These are phyloP conservation scores for Phytophthora pluvialis DNA, from an alignment of 352 stramenopile species.

Conservation along the genomic window DNA sequence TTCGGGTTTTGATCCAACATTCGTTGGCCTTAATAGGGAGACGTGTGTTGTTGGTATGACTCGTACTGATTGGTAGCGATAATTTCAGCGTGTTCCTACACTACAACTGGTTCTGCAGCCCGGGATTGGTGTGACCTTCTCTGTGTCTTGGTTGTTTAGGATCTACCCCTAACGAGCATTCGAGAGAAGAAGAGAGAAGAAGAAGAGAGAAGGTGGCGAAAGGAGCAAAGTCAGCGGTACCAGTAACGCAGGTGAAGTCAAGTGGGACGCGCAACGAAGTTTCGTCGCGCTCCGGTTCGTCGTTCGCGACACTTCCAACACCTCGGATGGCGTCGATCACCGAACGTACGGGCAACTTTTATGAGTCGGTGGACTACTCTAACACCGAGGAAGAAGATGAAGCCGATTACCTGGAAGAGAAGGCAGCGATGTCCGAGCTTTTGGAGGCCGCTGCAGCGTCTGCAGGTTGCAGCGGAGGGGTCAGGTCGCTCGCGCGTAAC, in stretches of 20 bases:
- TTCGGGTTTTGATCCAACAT: too few relatives aligned
- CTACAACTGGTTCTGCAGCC: too few relatives aligned
- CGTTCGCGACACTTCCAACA: neutral
- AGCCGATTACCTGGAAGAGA: neutral
- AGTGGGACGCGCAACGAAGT: too few relatives aligned
- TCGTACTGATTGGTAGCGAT: too few relatives aligned
- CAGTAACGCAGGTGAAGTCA: neutral
- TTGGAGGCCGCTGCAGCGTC: neutral
- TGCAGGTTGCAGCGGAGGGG: neutral
- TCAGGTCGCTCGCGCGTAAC: neutral
- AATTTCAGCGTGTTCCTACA: too few relatives aligned
- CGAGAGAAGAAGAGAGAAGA: constrained; percentile 4
- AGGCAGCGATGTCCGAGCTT: neutral
- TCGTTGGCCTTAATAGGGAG: too few relatives aligned
- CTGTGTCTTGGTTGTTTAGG: too few relatives aligned
- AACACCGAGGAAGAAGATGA: constrained; percentile 6
- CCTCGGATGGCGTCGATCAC: neutral
- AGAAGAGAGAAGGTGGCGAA: constrained; percentile 1
- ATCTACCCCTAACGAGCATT: too few relatives aligned
- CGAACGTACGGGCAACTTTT: neutral
- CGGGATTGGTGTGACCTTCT: too few relatives aligned
- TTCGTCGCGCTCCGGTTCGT: too few relatives aligned
- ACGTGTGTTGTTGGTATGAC: too few relatives aligned
- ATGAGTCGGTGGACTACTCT: neutral
- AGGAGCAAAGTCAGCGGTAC: neutral